phyloP scores from a whole-genome alignment of 768 basidiomycete species.

The Hemileccinum rubropunctum region DNA sequence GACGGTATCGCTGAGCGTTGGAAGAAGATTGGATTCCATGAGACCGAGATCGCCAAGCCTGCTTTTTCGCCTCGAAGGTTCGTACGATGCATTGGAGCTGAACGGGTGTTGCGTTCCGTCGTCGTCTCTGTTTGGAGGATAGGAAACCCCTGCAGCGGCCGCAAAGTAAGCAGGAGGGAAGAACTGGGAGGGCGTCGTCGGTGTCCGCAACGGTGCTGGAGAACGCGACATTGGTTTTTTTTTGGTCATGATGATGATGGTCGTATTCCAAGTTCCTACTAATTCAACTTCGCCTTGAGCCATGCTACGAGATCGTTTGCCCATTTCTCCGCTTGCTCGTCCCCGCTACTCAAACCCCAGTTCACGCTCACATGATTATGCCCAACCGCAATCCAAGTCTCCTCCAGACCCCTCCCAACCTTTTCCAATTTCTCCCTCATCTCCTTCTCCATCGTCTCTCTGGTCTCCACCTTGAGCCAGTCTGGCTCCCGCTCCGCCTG shows the following conservation, averaged over 20 bases:
- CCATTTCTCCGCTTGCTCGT: conserved; percentile 63
- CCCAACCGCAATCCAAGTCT: conserved; percentile 40
- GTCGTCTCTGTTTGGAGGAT: conserved; percentile 14
- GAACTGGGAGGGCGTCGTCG: conserved; percentile 37
- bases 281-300: conserved; percentile 25
- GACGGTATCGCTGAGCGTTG: conserved; percentile 69
- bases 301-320: conserved; percentile 43
- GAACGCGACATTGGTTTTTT: conserved; percentile 42
- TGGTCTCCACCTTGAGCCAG: conserved; percentile 36
- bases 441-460: conserved; percentile 37
- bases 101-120: conserved; percentile 4
- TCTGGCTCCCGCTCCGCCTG: conserved; percentile 54
- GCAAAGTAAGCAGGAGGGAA: conserved; percentile 58
- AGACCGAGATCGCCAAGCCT: conserved; percentile 53
- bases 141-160: conserved; percentile 42
- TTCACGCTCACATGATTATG: conserved; percentile 66
- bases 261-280: conserved; percentile 12
- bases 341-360: conserved; percentile 48
- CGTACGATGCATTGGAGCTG: conserved; percentile 17
- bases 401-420: conserved; percentile 16
- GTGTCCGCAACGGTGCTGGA: conserved; percentile 33
- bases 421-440: conserved; percentile 36
- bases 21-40: conserved; percentile 63
- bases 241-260: conserved; percentile 12
- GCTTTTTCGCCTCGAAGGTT: conserved; percentile 32